A percentile compares a stretch with the other conserved stretches of the same genome.
Conservation (phyloP, 1,284 basidiomycete species). For the Apiotrichum laibachii region DNA sequence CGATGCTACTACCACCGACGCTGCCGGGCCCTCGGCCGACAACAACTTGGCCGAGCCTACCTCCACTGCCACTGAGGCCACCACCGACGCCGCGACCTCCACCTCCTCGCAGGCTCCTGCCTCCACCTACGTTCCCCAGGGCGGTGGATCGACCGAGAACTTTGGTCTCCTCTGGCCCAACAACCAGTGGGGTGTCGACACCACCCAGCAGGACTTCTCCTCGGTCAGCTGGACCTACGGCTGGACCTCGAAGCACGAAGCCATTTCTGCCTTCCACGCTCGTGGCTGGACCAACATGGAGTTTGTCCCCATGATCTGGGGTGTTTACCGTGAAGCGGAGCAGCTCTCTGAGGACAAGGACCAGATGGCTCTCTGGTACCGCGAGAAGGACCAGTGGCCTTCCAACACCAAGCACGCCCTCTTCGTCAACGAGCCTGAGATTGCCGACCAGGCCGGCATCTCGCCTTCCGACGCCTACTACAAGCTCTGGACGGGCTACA, state of each 20-base stretch:
- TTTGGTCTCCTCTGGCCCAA: slow-evolving; percentile 66
- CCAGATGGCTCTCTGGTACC: slow-evolving; percentile 23
- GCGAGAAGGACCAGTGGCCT: slow-evolving; percentile 45
- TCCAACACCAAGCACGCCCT: slow-evolving; percentile 59
- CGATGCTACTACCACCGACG: slow-evolving; percentile 15
- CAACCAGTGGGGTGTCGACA: slow-evolving; percentile 38
- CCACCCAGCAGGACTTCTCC: slow-evolving; percentile 54
- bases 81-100: too few relatives aligned
- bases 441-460: slow-evolving; percentile 63
- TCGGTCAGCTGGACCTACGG: slow-evolving; percentile 48
- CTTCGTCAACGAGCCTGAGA: slow-evolving; percentile 66
- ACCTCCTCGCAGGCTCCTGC: slow-evolving; percentile 7
- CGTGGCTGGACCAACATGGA: slow-evolving; percentile 52
- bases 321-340: slow-evolving; percentile 50
- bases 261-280: slow-evolving; percentile 32
- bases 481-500: slow-evolving; percentile 61
- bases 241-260: slow-evolving; percentile 38
- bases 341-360: slow-evolving; percentile 33
- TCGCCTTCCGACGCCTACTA: background rate
- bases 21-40: background rate
- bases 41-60: background rate
- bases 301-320: slow-evolving; percentile 69
- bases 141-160: slow-evolving; percentile 51
- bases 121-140: background rate
- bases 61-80: background rate